Base-by-base conservation (phyloP, 306 rosid species). In the Hylodesmum podocarpum region DNA sequence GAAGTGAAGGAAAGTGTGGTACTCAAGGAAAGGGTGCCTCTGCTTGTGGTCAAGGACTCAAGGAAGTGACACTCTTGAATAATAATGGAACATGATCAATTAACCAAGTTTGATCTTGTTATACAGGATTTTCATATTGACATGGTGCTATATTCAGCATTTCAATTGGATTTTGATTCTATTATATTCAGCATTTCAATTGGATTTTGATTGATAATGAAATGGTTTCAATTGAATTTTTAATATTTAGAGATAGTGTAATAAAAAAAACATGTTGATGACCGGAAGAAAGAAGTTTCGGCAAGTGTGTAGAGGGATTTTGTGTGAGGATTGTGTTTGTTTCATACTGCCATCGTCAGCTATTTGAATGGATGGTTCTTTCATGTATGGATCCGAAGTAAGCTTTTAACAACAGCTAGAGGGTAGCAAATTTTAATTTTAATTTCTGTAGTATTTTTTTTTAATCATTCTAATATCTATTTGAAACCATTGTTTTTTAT, bases 1-100 rank as follows among this genome's bases (percentile, higher is more conserved):
- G 64, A 84, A 64, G 5, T 55, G 69, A 84, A 83, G 79, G 81
- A 78, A 41, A n/a, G 13, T 22, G 25, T n/a, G 18, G 72, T 24
- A 49, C 77, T 66, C 6, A 86, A 58, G 79, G 86, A 78, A 76
- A 81, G 81, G 61, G 78, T 59, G 12, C 86, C 89, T 61, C 76
- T 85, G 41, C 71, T 81, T 80, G 84, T 53, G 16, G 75, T 75
- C 25, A 83, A 73, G 67, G 70, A 58, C 19, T 55, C 63, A 24
- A 24, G 66, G 73, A 55, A 68, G 75, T 67, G 61, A 18, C 40
- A 74, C 67, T 33, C 29, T 34, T 73, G 72, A 83, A 41, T 27
- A 59, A n/a, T n/a, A 34, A 34, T 24, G 65, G 70, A 46, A 71
- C 47, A 51, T 8, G 1, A 10, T 50, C 24, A 74, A 61, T 15